phyloP scores from a whole-genome alignment of 2,329 filamentous ascomycete species.

The Raffaelea ambrosiae region DNA sequence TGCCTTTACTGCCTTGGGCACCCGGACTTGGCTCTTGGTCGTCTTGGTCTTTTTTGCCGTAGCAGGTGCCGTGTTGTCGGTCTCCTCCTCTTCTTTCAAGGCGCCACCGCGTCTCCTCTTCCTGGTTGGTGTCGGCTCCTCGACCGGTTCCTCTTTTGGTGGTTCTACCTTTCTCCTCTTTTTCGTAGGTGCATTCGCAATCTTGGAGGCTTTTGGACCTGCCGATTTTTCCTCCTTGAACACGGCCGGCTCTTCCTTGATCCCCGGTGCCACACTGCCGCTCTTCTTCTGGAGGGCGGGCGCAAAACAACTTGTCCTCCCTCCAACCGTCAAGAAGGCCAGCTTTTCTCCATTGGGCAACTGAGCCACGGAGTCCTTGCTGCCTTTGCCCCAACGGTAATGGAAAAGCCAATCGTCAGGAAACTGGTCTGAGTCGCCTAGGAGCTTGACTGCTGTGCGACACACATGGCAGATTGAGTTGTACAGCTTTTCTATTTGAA shows the following conservation, averaged over 20 bases:
- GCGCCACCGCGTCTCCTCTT: not conserved
- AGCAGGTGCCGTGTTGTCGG: not conserved
- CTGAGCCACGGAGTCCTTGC: slow-evolving; percentile 56
- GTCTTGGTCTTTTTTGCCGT: not conserved
- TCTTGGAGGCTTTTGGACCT: slow-evolving; percentile 14
- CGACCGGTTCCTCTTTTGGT: not conserved
- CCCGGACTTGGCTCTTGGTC: not conserved
- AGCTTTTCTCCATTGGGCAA: slow-evolving; percentile 82
- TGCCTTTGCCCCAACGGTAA: slow-evolving; percentile 82
- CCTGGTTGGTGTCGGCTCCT: no score
- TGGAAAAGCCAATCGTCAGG: slow-evolving; percentile 84
- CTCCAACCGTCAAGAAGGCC: slow-evolving; percentile 79
- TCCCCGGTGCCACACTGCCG: slow-evolving; percentile 29
- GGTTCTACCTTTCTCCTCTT: slow-evolving; percentile 19
- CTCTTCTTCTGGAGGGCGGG: slow-evolving; percentile 79
- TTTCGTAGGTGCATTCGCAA: slow-evolving; percentile 12
- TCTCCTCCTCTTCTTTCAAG: not conserved
- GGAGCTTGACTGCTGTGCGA: slow-evolving; percentile 64
- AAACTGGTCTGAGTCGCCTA: slow-evolving; percentile 78
- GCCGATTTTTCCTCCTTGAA: slow-evolving; percentile 14
- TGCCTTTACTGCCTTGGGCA: not conserved
- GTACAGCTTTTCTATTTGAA: slow-evolving; percentile 64
- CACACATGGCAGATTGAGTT: slow-evolving; percentile 70
- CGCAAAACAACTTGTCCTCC: slow-evolving; percentile 83
- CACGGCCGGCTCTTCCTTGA: slow-evolving; percentile 33